phyloP scores from a whole-genome alignment of 805 yeast species.

The Helenozyma rhizophorensis region DNA sequence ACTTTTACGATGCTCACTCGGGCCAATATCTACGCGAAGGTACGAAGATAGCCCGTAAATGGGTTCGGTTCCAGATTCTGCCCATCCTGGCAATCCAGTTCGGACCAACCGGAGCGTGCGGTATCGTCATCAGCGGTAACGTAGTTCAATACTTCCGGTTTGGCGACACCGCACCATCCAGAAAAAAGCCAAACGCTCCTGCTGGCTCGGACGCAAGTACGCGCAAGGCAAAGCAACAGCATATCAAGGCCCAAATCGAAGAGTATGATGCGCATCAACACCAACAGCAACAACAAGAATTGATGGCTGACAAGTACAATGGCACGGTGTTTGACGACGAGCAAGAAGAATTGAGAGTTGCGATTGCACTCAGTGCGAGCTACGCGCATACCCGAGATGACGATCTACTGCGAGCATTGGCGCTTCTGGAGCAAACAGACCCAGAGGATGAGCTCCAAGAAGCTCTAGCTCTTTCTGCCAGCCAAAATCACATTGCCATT shows the following conservation, averaged over 20 bases:
- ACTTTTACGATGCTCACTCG: slow-evolving; percentile 17
- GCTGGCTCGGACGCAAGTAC: slow-evolving; percentile 10
- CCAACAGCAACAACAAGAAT: slow-evolving; percentile 17
- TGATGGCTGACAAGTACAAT: slow-evolving; percentile 42
- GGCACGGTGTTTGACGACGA: slow-evolving; percentile 33
- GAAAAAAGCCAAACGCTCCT: slow-evolving; percentile 14
- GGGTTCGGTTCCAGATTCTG: slow-evolving; percentile 9
- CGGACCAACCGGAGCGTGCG: slow-evolving; percentile 11
- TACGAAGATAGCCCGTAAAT: slow-evolving; percentile 9
- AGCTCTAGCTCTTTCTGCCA: slow-evolving; percentile 7
- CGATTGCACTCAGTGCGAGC: slow-evolving; percentile 21
- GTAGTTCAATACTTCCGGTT: slow-evolving; percentile 14
- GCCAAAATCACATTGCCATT: slow-evolving; percentile 8
- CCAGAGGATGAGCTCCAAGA: slow-evolving; percentile 2
- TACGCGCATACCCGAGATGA: slow-evolving; percentile 6
- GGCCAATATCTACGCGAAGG: slow-evolving; percentile 17
- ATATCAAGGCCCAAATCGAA: slow-evolving; percentile 31
- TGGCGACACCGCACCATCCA: slow-evolving; percentile 8
- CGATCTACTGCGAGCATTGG: slow-evolving; percentile 21
- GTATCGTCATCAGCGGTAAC: slow-evolving; percentile 15
- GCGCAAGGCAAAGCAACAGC: slow-evolving; percentile 12
- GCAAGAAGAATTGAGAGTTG: slow-evolving; percentile 23
- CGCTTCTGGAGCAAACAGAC: slow-evolving; percentile 5
- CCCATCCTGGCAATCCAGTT: slow-evolving; percentile 15
- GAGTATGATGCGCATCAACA: slow-evolving; percentile 32